Percentiles rank a stretch among this genome's conserved stretches.
These are phyloP conservation scores for Curvularia sp. DNA, from an alignment of 2,329 filamentous ascomycete species.

Conservation along the genomic window DNA sequence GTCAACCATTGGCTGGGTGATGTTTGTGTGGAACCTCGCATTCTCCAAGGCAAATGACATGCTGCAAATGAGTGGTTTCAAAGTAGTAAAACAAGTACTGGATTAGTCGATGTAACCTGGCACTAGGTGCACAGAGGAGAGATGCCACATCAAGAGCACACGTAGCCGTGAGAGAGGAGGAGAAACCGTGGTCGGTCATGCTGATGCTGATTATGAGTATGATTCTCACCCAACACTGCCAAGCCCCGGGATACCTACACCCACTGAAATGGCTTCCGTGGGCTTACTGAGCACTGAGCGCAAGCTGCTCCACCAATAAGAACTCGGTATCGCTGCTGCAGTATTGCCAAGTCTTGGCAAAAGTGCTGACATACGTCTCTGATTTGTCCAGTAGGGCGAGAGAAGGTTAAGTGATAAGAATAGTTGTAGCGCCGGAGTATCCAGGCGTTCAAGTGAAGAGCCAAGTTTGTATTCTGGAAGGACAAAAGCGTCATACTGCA, in stretches of 20 bases:
- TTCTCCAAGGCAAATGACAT: conserved; percentile 12
- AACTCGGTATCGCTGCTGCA: background rate
- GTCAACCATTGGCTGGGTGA: conserved; percentile 7
- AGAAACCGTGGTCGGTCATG: conserved; percentile 4
- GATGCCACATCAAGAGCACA: conserved; percentile 10
- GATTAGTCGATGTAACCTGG: conserved; percentile 5
- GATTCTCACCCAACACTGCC: conserved; percentile 12
- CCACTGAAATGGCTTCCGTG: conserved; percentile 22
- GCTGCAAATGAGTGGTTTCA: background rate
- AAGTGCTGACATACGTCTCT: conserved; percentile 15
- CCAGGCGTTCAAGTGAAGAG: background rate
- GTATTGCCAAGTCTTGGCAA: conserved; percentile 8
- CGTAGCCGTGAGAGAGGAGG: conserved; percentile 5
- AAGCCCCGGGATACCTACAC: conserved; percentile 15
- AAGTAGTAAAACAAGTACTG: background rate
- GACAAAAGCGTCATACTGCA: background rate
- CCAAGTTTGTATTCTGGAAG: too few species aligned
- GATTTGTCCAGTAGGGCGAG: background rate
- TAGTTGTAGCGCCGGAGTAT: background rate
- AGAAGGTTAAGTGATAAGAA: background rate
- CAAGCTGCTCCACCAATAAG: conserved; percentile 18
- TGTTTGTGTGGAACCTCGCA: conserved; percentile 1
- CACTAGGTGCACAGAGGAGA: conserved; percentile 5
- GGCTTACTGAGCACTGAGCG: conserved; percentile 29
- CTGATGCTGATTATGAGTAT: conserved; percentile 23